Evolutionary conservation across 257 asterid species (phyloP), one percentile per base, ranked within the genome.

Genomic region (Solanum virginianum): DNA sequence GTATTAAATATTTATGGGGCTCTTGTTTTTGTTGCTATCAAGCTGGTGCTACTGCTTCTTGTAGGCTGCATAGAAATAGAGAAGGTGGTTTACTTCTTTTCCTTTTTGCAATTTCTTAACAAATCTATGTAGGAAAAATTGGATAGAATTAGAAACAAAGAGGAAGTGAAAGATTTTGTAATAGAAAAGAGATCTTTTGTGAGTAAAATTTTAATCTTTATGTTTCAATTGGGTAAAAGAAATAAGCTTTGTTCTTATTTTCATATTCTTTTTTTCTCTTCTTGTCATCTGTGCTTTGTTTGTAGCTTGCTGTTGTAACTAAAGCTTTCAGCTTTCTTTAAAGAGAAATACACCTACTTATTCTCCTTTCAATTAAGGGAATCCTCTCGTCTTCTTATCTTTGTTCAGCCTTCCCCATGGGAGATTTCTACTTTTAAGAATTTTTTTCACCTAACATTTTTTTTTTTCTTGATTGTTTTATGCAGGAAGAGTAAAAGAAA

Each of bases 281-380:
- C 39, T 82, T 10, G 15, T 62, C 72, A 54, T 60, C 49, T 53
- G 39, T 18, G 47, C 20, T 29, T 75, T 63, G 43, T 66, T 14
- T 29, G n/a, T 29, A 32, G 60, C 15, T 49, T 75, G 45, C 11
- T 49, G 62, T 24, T 75, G 24, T 75, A 49, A 49, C 82, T 75
- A 75, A 2, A 75, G 82, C 55, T 82, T 43, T 84, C 59, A 80
- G 53, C 84, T 85, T 88, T 86, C 91, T 88, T 88, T 82, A 83
- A 84, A 47, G 72, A 90, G 90, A 72, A 89, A 90, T 84, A 88
- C 92, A 91, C 83, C 93, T 56, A 87, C 90, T 80, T 77, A 36
- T 80, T 81, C 83, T 86, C 24, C 36, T 85, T 89, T 69, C 80
- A 80, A 57, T 32, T 60, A 83, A 83, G 86, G 83, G 45, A 80